Evolutionary conservation across 176 grass and related monocot species (phyloP), one percentile per base, ranked within the genome.

Genomic region (Otatea glauca): DNA sequence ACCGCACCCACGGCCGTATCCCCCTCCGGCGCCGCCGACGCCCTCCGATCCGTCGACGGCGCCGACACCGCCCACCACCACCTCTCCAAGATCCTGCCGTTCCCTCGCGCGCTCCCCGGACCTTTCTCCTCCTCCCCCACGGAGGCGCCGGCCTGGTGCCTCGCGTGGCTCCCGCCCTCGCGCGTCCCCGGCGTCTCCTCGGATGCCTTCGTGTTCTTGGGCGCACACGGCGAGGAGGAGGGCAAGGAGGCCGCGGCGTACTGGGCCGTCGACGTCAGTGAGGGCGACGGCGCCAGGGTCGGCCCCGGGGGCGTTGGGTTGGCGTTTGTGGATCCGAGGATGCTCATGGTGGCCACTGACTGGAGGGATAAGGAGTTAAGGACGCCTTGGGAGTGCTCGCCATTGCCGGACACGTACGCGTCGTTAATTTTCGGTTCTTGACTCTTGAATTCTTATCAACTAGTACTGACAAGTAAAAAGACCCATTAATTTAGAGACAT

Each of bases 261-360:
- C 84, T 92, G 91, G 96, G 89, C 93, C 11, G 81, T 95, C 24
- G 96, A 98, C 49, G 64, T 95, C 15, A 83, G 84, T 72, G 84
- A 88, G 0, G 37, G 41, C 0, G 87, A 79, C 2, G 63, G 53
- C 9, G 5, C 88, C 51, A 74, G 42, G 37, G 72, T 91, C 27
- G 86, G 76, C 5, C 85, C 75, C 4, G 78, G 67, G 16, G 90
- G 86, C 42, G 69, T 93, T 39, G 95, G 74, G 8, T 90, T 77
- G 72, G 85, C 86, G 29, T 98, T 95, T 51, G 89, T 95, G 12
- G 96, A 98, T 16, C 62, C 94, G 86, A 89, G 96, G 84, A 95
- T 91, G 85, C 77, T 95, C 83, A 98, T 98, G 96, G 85, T 98
- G 38, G 93, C 96, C 42, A 90, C 96, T 2, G 89, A 98, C 84